phyloP scores from a whole-genome alignment of 768 basidiomycete species.

The Lactarius tabidus region DNA sequence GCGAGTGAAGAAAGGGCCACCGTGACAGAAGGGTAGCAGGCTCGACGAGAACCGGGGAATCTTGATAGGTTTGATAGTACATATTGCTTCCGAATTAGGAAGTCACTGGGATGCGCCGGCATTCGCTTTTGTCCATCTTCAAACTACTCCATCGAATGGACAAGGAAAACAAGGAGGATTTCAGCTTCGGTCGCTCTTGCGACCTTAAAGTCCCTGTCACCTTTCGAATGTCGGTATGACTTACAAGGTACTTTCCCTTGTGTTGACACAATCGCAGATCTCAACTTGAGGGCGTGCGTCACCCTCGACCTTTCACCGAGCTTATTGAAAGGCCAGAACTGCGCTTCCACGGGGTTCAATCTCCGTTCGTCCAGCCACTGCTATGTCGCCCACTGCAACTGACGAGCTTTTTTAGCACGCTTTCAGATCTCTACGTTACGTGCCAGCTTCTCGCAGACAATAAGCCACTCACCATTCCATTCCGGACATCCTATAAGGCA shows the following conservation, averaged over 20 bases:
- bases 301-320: constrained; percentile 68
- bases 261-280: constrained; percentile 45
- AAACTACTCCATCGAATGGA: constrained; percentile 37
- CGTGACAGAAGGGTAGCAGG: too few relatives aligned
- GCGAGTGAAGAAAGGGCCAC: too few relatives aligned
- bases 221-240: constrained; percentile 61
- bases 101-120: too few relatives aligned
- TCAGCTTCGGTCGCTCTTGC: constrained; percentile 87
- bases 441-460: constrained; percentile 92
- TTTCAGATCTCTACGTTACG: constrained; percentile 91
- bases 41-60: too few relatives aligned
- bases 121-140: too few relatives aligned
- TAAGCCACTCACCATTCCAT: constrained; percentile 87
- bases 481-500: constrained; percentile 87
- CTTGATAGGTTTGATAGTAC: too few relatives aligned
- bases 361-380: constrained; percentile 48
- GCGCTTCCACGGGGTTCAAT: constrained; percentile 81
- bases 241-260: background rate
- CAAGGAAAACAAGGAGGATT: constrained; percentile 75
- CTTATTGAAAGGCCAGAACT: constrained; percentile 80
- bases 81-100: background rate
- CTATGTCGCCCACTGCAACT: background rate
- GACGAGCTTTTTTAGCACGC: constrained; percentile 46
- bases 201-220: constrained; percentile 87
- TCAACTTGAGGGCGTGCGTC: constrained; percentile 79